Conservation (phyloP, 768 basidiomycete genomes). For the Pholiota molesta region DNA sequence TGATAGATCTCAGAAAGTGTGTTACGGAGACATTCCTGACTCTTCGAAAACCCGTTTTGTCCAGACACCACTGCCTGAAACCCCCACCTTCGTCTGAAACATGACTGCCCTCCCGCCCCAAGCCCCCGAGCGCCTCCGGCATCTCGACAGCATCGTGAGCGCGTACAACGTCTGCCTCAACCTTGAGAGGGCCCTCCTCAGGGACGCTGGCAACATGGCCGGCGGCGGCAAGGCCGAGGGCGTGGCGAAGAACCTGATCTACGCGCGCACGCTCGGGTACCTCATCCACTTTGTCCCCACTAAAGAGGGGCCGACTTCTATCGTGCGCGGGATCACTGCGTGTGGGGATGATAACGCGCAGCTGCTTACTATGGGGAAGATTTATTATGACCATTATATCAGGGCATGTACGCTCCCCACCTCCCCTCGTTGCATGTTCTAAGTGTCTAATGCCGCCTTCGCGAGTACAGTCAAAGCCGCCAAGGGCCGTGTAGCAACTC, state of each 20-base stretch:
- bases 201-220: constrained; percentile 7
- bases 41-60: too few species aligned
- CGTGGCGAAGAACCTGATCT: constrained; percentile 4
- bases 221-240: too few species aligned
- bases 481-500: background rate
- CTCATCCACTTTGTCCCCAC: constrained; percentile 24
- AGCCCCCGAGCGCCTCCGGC: too few species aligned
- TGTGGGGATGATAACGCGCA: background rate
- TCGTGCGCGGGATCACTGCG: constrained; percentile 20
- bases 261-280: constrained; percentile 12
- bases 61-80: too few species aligned
- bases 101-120: too few species aligned
- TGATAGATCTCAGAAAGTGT: too few species aligned
- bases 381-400: constrained; percentile 31
- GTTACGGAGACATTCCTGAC: too few species aligned
- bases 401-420: background rate
- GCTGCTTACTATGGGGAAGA: constrained; percentile 24
- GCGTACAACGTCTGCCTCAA: constrained; percentile 14
- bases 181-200: constrained; percentile 21
- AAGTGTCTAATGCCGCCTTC: constrained; percentile 12
- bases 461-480: background rate
- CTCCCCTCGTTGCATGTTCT: too few species aligned
- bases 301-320: constrained; percentile 13
- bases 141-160: too few species aligned
- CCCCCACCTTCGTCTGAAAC: too few species aligned